Base-by-base conservation (phyloP, 148 eudicot species). In the Fallopia convolvulus region DNA sequence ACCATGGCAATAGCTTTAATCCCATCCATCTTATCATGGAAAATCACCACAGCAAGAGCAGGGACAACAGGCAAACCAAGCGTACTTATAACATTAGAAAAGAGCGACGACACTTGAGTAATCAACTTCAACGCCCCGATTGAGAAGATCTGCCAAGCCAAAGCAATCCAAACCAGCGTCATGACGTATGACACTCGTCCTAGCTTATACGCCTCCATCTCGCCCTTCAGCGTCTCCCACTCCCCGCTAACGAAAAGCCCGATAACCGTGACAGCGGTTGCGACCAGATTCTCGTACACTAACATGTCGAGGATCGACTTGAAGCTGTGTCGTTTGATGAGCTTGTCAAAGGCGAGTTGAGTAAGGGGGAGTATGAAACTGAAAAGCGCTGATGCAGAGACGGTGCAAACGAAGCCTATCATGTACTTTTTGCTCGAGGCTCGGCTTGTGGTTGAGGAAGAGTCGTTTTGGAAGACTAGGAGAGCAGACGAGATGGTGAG, bases 231-330 rank as follows among this genome's bases (percentile, higher is more conserved):
- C 12, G 63, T 78, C 72, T 41, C 79, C 96, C 93, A 91, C 2
- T 91, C 91, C 12, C 96, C 90, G 26, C 88, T 88, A 0, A 82
- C 88, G 17, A 91, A 84, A 32, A 91, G 84, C 49, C 89, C 96
- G n/a, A 82, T 61, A 3, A 83, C 20, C 2, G 83, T 80, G 0
- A 56, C 89, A 6, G 41, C 6, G 4, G 85, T 77, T 0, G 96
- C 87, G 0, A 83, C 83, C 0, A 83, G 9, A 12, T 56, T 36
- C 73, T 79, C 75, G 48, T 81, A 91, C 14, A 89, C 47, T 15
- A 83, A 14, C 84, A 89, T 39, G 8, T 91, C 82, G 36, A 86
- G 21, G 4, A 85, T 46, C 1, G 79, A 80, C 17, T 56, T 76
- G 20, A 86, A 74, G 23, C 6, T 79, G 15, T 76, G 77, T 0